These are phyloP conservation scores for Epichloe sp. DNA, from an alignment of 2,329 filamentous ascomycete genomes.

Conservation along the genomic window DNA sequence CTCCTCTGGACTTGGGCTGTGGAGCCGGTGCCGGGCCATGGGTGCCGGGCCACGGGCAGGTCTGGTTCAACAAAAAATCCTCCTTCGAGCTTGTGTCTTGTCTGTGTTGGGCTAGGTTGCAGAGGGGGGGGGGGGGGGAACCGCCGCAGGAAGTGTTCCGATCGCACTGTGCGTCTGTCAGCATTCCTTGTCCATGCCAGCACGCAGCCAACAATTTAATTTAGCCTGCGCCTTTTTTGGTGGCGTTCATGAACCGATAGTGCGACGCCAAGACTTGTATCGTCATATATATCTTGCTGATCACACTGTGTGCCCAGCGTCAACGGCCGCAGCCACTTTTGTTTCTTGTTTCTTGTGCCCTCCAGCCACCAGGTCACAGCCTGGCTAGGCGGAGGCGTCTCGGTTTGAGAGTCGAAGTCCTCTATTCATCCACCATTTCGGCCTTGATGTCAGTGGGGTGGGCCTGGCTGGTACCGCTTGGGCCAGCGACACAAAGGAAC, in stretches of 20 bases:
- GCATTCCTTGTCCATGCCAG: background rate
- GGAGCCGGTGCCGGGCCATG: background rate
- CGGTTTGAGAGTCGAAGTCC: no score
- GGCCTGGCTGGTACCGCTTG: background rate
- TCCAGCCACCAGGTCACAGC: background rate
- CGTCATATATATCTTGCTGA: background rate
- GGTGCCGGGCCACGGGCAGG: background rate
- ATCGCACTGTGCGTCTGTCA: background rate
- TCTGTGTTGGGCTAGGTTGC: no score
- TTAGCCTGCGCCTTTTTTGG: background rate
- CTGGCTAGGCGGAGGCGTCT: background rate
- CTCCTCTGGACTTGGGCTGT: background rate
- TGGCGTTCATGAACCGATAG: slow-evolving; percentile 3
- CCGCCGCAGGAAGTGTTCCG: background rate
- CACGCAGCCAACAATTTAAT: background rate
- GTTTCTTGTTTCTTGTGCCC: background rate
- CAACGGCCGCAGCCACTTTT: background rate
- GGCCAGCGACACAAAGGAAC: background rate
- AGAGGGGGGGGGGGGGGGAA: no score
- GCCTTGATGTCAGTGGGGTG: background rate
- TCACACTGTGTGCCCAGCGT: background rate
- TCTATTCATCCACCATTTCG: background rate
- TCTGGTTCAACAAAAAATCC: no score
- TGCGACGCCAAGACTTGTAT: slow-evolving; percentile 5
- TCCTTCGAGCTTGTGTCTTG: no score